Base-by-base conservation (phyloP, 345 rosid species). In the Lagerstroemia speciosa region DNA sequence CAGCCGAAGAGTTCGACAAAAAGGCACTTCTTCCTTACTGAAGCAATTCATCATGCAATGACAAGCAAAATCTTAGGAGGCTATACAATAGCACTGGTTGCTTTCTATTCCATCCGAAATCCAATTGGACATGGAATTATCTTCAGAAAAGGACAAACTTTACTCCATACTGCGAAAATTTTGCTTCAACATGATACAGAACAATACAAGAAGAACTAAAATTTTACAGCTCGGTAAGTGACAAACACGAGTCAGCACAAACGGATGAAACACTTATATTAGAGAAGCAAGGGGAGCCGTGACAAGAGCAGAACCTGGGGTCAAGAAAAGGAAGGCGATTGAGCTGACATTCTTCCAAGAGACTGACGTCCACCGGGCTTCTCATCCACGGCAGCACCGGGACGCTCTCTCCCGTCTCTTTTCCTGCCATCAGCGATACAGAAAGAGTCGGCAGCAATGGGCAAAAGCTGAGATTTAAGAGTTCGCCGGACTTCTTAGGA, bases 381-480 rank as follows among this genome's bases (percentile, higher is more conserved):
- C 95, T 80, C 98, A 94, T 91, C 99, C 99, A 94, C 80, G 93
- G 89, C 79, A 94, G 83, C 62, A 90, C 78, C 8, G 93, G 84
- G 15, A 74, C 63, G 24, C 68, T 83, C 43, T 58, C 83, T 61
- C 26, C 78, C 81, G 75, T 75, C 65, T 66, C 14, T 61, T 78
- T 68, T 76, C 62, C 85, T 11, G 38, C 61, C 69, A 46, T 45
- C 63, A 6, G 24, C 55, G 7, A 22, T 24, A 8, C 24, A 2
- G 55, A 22, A 19, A 48, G 20, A 22, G 8, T 19, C 6, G n/a
- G 26, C 24, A 48, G 26, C 6, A 22, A 48, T 8, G 14, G 60
- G 55, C 6, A 16, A 53, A n/a, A 12, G 53, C 24, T n/a, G 50
- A 45, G 50, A 15, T 45, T 45, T 45, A 15, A 5, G 46, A 41